A percentile compares a stretch with the other conserved stretches of the same genome.
These are phyloP conservation scores for Eremothecium cymbalariae DNA, from an alignment of 1,139 yeast species.

Conservation along the genomic window DNA sequence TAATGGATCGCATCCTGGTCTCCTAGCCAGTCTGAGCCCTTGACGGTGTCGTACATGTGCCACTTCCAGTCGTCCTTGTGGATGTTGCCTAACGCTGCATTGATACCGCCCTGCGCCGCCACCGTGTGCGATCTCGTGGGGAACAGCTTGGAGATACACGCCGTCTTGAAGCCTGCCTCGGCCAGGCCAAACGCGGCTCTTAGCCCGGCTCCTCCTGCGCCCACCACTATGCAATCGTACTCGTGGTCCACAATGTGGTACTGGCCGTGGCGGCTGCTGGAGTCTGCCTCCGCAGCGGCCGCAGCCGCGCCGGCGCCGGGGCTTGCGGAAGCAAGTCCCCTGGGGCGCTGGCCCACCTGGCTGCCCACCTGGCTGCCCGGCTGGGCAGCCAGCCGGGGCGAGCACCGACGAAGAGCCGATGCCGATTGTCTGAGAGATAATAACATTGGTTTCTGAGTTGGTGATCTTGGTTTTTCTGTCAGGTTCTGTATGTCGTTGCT, in stretches of 20 bases:
- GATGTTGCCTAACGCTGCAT: conserved; percentile 95
- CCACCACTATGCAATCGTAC: conserved; percentile 94
- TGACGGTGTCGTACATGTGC: conserved; percentile 99
- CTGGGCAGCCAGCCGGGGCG: too few relatives aligned
- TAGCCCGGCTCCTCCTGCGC: conserved; percentile 99
- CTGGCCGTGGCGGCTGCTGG: conserved; percentile 47
- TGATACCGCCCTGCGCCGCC: conserved; percentile 99
- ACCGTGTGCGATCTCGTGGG: conserved; percentile 99
- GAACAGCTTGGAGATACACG: conserved; percentile 93
- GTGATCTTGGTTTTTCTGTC: too few relatives aligned
- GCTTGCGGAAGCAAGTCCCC: background rate
- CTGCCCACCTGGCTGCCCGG: too few relatives aligned
- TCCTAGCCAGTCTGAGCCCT: conserved; percentile 99
- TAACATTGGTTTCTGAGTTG: too few relatives aligned
- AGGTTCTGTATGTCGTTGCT: too few relatives aligned
- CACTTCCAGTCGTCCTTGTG: conserved; percentile 98
- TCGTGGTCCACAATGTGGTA: conserved; percentile 94
- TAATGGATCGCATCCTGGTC: conserved; percentile 99
- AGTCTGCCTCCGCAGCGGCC: background rate
- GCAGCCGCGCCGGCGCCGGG: background rate
- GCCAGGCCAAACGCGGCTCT: conserved; percentile 98
- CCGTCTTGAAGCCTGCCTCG: conserved; percentile 94
- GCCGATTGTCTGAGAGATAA: too few relatives aligned
- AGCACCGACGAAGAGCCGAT: too few relatives aligned
- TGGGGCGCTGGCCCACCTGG: too few relatives aligned